Evolutionary conservation across 1,139 yeast genomes (phyloP), one percentile per base, ranked within the genome.

Genomic region (Meyerozyma smithsonii): DNA sequence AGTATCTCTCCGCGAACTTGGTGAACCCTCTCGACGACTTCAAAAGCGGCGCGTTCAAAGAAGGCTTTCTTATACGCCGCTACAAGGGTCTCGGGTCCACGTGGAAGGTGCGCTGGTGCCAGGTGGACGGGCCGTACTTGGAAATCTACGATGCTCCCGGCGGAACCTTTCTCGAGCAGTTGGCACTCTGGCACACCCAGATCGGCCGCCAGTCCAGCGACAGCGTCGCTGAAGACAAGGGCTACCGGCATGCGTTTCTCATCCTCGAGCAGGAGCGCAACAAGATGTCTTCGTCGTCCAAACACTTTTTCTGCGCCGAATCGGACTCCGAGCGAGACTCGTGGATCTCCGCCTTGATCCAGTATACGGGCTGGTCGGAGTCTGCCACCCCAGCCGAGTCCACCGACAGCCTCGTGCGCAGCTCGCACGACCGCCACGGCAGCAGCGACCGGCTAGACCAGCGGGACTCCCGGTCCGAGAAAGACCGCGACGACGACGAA

Each of bases 281-380:
- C 37, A 70, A 78, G 20, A 74, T 77, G 37, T 61, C 76, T n/a
- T 71, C 82, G 1, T 65, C 73, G 16, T 66, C 78, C 2, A 81
- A 79, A 43, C 89, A 85, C 57, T 76, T 81, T 39, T 73, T 89
- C 45, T 88, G 95, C 61, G 88, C 95, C 2, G 96, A 89, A 57
- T 78, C 84, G 1, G 87, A 84, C 39, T 72, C 68, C 25, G 96
- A 88, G 51, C 75, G 96, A 40, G 95, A 86, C 49, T 72, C 72
- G 4, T 86, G 96, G 96, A 77, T 84, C 20, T 69, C 77, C 16
- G 72, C 77, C 1, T 62, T 84, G 47, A 68, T 81, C 33, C 81
- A 76, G 43, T 67, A 68, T 45, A 62, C 48, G 10, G 50, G 45
- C 23, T 41, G 46, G 5, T 33, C 36, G n/a, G 46, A 35, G 3